Base-by-base conservation (phyloP, 2,329 filamentous ascomycete genomes). In the Fusarium lateritium region DNA sequence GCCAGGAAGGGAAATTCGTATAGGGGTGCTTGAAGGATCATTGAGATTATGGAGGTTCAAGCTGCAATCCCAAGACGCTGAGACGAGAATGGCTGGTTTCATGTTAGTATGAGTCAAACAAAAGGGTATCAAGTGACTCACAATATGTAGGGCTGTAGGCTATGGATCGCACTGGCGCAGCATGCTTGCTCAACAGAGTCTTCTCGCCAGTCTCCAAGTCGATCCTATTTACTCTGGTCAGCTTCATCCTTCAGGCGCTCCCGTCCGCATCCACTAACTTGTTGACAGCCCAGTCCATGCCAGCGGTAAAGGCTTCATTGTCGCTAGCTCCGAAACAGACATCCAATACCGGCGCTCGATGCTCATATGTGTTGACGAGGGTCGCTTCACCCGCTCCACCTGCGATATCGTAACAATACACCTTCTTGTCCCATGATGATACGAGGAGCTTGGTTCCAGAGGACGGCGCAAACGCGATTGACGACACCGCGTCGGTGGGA, bases 51-150 rank as follows among this genome's bases (percentile, higher is more conserved):
- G 93, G 60, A 98, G 86, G 78, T 97, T 94, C 44, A 99, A 85
- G 8, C 93, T 97, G 65, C 88, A 90, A 80, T 99, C 95, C 96
- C 96, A 99, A 7, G 94, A 97, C 53, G 93, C 92, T 56, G 94
- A 97, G 70, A 98, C 85, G 60, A 99, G 87, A 67, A 98, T 84
- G 49, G 87, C 88, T 90, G 68, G 11, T 8, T 44, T 13, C 24
- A 22, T 34, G 62, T 76, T 52, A 76, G 68, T 46, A 52, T 53
- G 28, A 31, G 24, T 45, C 34, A 44, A 43, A 28, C 44, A 36
- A 28, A 13, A 46, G 49, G 54, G 45, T 26, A 26, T n/a, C 3
- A 15, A 40, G 24, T 47, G 24, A 77, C 85, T 75, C 74, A 89
- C 89, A 89, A 77, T 94, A 89, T 67, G 92, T 85, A 65, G 85